Percentiles rank a stretch among this genome's conserved stretches.
These are phyloP conservation scores for Brassica cretica DNA, from an alignment of 345 rosid species.

Conservation along the genomic window DNA sequence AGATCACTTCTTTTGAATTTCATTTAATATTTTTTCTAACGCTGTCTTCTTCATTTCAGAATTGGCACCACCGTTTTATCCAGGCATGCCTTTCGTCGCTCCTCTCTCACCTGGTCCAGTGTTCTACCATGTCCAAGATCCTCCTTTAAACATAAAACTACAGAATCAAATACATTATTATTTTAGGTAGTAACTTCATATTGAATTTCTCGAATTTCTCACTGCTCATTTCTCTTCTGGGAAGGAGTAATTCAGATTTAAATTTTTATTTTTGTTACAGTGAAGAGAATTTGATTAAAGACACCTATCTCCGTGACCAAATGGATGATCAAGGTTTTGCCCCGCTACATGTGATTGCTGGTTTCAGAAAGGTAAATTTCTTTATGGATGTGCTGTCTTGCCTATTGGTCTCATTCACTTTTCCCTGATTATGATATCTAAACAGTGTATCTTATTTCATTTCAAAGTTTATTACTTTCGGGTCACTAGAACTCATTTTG, in stretches of 20 bases:
- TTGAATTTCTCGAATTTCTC: not conserved
- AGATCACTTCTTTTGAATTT: slow-evolving; percentile 9
- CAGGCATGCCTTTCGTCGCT: slow-evolving; percentile 51
- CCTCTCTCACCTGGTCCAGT: slow-evolving; percentile 47
- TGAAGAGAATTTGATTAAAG: slow-evolving; percentile 73
- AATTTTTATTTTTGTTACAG: slow-evolving; percentile 51
- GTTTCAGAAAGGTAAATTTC: slow-evolving; percentile 69
- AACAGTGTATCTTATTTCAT: slow-evolving; percentile 2
- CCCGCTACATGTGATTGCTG: slow-evolving; percentile 62
- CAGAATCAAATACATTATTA: slow-evolving; percentile 77
- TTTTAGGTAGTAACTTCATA: slow-evolving; percentile 59
- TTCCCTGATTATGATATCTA: slow-evolving; percentile 7
- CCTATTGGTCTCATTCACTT: slow-evolving; percentile 15
- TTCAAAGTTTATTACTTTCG: not conserved
- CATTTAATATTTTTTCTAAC: slow-evolving; percentile 32
- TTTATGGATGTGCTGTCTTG: slow-evolving; percentile 17
- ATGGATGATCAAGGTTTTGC: slow-evolving; percentile 97
- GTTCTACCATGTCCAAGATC: slow-evolving; percentile 49
- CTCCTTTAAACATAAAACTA: slow-evolving; percentile 56
- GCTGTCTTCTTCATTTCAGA: slow-evolving; percentile 42
- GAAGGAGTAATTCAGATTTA: slow-evolving; percentile 19
- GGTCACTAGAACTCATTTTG: not conserved
- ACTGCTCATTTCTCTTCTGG: slow-evolving; percentile 1
- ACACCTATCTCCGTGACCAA: slow-evolving; percentile 67
- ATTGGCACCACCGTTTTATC: slow-evolving; percentile 52